Evolutionary conservation across 208 protist species (phyloP), one percentile per base, ranked within the genome.

Genomic region (Trypanosoma grayi): DNA sequence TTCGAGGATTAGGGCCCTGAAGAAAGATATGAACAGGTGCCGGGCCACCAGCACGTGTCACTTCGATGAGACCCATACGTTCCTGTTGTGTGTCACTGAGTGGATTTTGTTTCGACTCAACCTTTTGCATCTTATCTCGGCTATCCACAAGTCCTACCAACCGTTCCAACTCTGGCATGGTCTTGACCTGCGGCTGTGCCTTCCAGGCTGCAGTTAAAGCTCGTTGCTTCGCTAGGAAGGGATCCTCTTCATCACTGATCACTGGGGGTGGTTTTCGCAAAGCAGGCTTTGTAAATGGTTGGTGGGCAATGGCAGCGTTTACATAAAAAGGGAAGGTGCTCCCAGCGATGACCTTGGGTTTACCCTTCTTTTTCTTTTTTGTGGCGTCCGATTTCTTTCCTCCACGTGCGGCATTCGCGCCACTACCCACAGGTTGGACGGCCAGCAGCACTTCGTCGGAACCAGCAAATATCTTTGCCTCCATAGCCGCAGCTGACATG

Each of bases 11-110:
- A 10, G 73, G 68, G 3, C 71, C 74, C 10, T 64, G 75, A 11
- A 93, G 66, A 60, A 93, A 93, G 22, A 93, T 67, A 53, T 93
- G 87, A 47, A 89, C 79, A 36, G 87, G 87, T 10, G 86, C 48
- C 2, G 63, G 57, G n/a, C 31, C 28, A 20, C 31, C 31, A 13
- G 41, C 44, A 20, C n/a, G 20, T 36, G 36, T 7, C 30, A 70
- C 25, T 27, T 57, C 45, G 40, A 46, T 39, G 14, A 56, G 9
- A 36, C 63, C 46, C 28, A 52, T 24, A 33, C 56, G 64, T 36
- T 70, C 64, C 47, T 63, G 43, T 24, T 63, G 16, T n/a, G 28
- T 25, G 4, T 70, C 64, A 43, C 9, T 50, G 18, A 70, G 28
- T 28, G 44, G 18, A 31, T 60, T 45, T 39, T 71, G 65, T 37